These are phyloP conservation scores for Luffa acutangula DNA, from an alignment of 306 rosid species.

Conservation along the genomic window DNA sequence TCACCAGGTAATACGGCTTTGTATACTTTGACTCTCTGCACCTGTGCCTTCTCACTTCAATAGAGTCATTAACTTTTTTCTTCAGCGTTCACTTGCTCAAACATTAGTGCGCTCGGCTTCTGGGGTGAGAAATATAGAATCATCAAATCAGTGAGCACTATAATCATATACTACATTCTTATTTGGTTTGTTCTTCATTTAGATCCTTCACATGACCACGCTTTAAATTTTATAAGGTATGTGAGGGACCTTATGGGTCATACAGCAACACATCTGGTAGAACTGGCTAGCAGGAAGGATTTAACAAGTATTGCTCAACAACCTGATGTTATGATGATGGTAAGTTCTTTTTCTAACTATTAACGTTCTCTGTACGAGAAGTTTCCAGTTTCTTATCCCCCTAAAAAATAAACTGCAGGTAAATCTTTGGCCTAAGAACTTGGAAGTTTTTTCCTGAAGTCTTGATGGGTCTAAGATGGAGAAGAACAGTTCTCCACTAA, in stretches of 20 bases:
- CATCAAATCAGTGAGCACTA: constrained; percentile 66
- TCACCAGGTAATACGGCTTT: constrained; percentile 55
- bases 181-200: neutral
- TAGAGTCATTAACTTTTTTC: constrained; percentile 17
- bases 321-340: constrained; percentile 64
- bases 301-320: constrained; percentile 67
- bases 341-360: constrained; percentile 19
- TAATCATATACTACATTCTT: neutral
- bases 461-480: neutral
- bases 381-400: neutral
- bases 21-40: constrained; percentile 6
- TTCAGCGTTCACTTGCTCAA: constrained; percentile 89
- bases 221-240: constrained; percentile 33
- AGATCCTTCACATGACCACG: neutral
- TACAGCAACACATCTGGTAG: constrained; percentile 54
- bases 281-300: constrained; percentile 60
- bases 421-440: constrained; percentile 9
- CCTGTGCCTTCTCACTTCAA: constrained; percentile 2
- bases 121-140: constrained; percentile 57
- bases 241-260: constrained; percentile 73
- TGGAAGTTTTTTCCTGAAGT: neutral
- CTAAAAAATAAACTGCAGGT: constrained; percentile 26
- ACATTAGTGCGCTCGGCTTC: constrained; percentile 80
- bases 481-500: constrained; percentile 13
- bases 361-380: neutral